Conservation (phyloP, 805 yeast genomes). For the Hanseniaspora taiwanica region DNA sequence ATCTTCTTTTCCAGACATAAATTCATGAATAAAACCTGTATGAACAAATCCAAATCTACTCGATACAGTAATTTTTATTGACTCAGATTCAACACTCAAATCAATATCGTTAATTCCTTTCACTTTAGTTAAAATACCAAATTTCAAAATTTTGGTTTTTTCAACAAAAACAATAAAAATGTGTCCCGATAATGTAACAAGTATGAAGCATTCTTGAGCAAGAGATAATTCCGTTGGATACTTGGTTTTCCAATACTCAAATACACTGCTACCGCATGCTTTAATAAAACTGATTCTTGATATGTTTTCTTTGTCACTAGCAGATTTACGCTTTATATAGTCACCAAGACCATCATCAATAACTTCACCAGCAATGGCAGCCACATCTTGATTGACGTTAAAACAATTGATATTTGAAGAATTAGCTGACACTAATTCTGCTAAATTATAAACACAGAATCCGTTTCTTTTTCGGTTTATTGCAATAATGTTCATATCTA, state of each 20-base stretch:
- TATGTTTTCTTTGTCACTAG: too few relatives aligned
- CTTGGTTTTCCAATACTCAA: conserved; percentile 27
- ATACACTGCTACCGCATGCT: conserved; percentile 37
- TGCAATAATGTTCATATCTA: background rate
- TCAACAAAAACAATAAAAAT: background rate
- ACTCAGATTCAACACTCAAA: background rate
- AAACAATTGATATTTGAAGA: background rate
- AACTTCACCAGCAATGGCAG: background rate
- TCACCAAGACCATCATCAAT: background rate
- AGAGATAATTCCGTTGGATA: conserved; percentile 27
- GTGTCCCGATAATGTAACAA: background rate
- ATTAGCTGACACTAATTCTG: background rate
- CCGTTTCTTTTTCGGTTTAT: background rate
- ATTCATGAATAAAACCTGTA: background rate
- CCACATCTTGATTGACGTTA: background rate
- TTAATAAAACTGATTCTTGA: background rate
- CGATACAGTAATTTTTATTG: background rate
- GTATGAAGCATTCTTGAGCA: conserved; percentile 28
- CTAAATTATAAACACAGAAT: background rate
- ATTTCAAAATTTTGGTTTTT: background rate
- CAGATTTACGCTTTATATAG: background rate
- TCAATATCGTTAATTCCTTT: background rate
- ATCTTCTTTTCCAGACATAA: background rate
- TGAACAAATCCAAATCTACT: background rate
- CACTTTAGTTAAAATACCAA: background rate